Evolutionary conservation across 306 rosid genomes (phyloP), one percentile per base, ranked within the genome.

Genomic region (Begonia peltatifolia): DNA sequence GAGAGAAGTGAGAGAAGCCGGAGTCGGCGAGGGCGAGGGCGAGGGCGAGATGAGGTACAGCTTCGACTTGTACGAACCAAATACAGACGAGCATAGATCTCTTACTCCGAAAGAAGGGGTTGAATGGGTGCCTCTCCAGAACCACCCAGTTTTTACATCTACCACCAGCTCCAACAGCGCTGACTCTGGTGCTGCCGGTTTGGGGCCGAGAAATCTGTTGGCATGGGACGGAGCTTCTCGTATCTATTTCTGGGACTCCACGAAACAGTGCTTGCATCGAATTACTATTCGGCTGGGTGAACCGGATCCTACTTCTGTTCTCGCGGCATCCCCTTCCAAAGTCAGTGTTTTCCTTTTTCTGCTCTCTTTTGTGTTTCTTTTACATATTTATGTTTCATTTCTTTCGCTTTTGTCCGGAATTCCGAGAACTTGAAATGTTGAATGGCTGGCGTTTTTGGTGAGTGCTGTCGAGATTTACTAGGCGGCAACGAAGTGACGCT

Each of bases 201-300:
- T 51, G 12, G 48, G 76, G 42, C 53, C 67, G 46, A 60, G 68
- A 63, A 90, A 81, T 58, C 81, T 90, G 9, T 25, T 83, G 16
- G 87, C 84, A 12, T 86, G 79, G 78, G 99, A 92, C 55, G 93
- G 94, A 41, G 82, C 82, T 41, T 79, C 94, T 14, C 80, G 99
- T 20, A 79, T 90, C 55, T 86, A 86, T 64, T 81, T 86, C 71
- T 92, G 99, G 99, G 88, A 86, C 64, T 23, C 82, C 60, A 6
- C 53, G 9, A 52, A 42, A 9, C 76, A 49, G 49, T 63, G 68
- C 74, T 79, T 92, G 50, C 93, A 86, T 42, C 84, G 87, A 53
- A 72, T 92, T 56, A 74, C 94, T 54, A 62, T 86, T 43, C 93
- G 86, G 16, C 82, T 86, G 13, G 99, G 96, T 56, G 96, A 92